Evolutionary conservation across 1,139 yeast species (phyloP), one percentile per base, ranked within the genome.

Genomic region (Arxiozyma slooffiae): DNA sequence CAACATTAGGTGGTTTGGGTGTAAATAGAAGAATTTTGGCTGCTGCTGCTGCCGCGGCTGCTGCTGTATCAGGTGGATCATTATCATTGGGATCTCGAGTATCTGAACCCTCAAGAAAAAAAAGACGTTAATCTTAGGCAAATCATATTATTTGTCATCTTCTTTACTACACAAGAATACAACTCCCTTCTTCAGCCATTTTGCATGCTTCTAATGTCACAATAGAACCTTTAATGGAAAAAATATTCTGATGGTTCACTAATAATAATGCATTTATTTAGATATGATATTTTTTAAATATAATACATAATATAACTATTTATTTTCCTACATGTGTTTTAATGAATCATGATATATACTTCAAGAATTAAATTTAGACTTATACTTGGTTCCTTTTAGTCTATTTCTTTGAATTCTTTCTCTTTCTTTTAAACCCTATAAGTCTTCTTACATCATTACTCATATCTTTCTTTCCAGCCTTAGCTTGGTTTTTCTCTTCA

Each of bases 381-480:
- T 11, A 30, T 4, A 4, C 14, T 41, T 26, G 11, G 36, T 21
- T 11, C 7, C 21, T 18, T 21, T 30, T n/a, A 34, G 3, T 7
- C 39, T 42, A 47, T 70, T 72, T 60, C 37, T 53, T 62, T 38
- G 55, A 57, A 39, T 77, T 78, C 72, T 79, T 83, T 71, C 80
- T 79, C 71, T 75, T 83, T 67, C 92, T 79, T 67, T 84, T 85
- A 59, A 76, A 72, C 41, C 84, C 87, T 57, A 83, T 81, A 50
- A 84, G 69, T 57, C 79, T 75, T 62, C 80, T 82, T 34, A 79
- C 75, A 55, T 78, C 79, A 44, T 77, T 81, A 43, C 78, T 69
- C 49, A 79, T 59, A 1, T 74, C 79, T 14, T 78, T 72, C 14
- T 41, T 26, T 26, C 26, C 38, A 41, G n/a, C 36, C 53, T 59